phyloP scores from a whole-genome alignment of 495 filamentous ascomycete genomes.

The Xeromyces bisporus region DNA sequence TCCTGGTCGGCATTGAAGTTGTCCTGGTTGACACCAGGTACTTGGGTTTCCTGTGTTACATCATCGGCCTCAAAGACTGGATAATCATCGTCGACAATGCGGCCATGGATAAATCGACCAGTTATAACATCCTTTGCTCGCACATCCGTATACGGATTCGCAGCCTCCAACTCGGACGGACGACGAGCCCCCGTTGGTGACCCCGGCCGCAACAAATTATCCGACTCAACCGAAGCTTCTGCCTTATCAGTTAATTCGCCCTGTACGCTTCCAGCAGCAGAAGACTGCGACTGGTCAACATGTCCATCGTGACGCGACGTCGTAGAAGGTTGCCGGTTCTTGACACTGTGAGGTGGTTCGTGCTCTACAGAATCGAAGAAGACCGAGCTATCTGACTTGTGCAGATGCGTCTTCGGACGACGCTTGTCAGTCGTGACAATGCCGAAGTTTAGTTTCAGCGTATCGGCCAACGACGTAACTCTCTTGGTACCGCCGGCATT shows the following conservation, averaged over 20 bases:
- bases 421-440: slow-evolving; percentile 88
- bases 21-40: slow-evolving; percentile 16
- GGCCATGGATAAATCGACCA: slow-evolving; percentile 82
- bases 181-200: slow-evolving; percentile 21
- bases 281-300: slow-evolving; percentile 1
- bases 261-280: slow-evolving; percentile 3
- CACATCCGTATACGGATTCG: slow-evolving; percentile 64
- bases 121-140: slow-evolving; percentile 81
- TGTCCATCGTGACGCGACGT: slow-evolving; percentile 9
- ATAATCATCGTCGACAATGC: slow-evolving; percentile 89
- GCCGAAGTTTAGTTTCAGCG: slow-evolving; percentile 90
- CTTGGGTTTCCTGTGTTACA: slow-evolving; percentile 32
- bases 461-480: slow-evolving; percentile 92
- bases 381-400: slow-evolving; percentile 49
- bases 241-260: slow-evolving; percentile 1
- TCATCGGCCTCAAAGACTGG: slow-evolving; percentile 54
- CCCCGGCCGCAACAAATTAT: slow-evolving; percentile 16
- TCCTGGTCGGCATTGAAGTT: slow-evolving; percentile 35
- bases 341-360: slow-evolving; percentile 9
- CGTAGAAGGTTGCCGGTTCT: slow-evolving; percentile 18
- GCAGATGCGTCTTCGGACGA: slow-evolving; percentile 28
- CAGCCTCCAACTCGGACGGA: slow-evolving; percentile 30
- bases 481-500: slow-evolving; percentile 94
- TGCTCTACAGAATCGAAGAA: slow-evolving; percentile 32
- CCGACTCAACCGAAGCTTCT: slow-evolving; percentile 3